Base-by-base conservation (phyloP, 371 early-diverging fungal species). In the Apophysomyces sp. region DNA sequence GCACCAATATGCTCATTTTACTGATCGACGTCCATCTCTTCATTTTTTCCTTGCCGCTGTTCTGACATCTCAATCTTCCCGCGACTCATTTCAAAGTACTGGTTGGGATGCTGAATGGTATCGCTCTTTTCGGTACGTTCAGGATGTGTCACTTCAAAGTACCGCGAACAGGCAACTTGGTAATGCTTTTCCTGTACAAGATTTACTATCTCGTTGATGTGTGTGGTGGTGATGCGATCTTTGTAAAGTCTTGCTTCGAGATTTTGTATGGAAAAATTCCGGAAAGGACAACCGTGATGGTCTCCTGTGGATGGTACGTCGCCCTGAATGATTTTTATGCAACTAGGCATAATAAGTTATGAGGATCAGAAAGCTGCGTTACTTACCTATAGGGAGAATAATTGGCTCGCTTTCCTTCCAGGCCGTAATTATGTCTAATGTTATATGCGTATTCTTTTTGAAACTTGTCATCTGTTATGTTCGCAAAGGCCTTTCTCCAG, bases 361-460 rank as follows among this genome's bases (percentile, higher is more conserved):
- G n/a, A n/a, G n/a, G n/a, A n/a, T n/a, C n/a, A n/a, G n/a, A n/a
- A n/a, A n/a, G n/a, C n/a, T n/a, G n/a, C n/a, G n/a, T n/a, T n/a
- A n/a, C 63, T 61, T 83, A 89, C 83, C 86, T 89, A 76, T 90
- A 98, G 2, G 98, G 93, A 9, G 84, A 78, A 76, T 98, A 99
- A 69, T 97, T 89, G 11, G 86, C 87, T 15, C 98, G 90, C 55
- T 90, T 92, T 27, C 99, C 99, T 75, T 99, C 99, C 67, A 92
- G 68, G 55, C 99, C 99, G 77, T 99, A 99, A 71, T 92, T 95
- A 82, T 98, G 98, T 32, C 99, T 86, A 59, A 99, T 89, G 66
- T 94, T 94, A 80, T 99, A 99, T 18, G 96, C 86, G 65, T 99
- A 98, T 13, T 83, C 86, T 68, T 86, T 99, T 61, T 93, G 84